Evolutionary conservation across 2,329 filamentous ascomycete genomes (phyloP).

Genomic region (Neofusicoccum kwambonambiense): DNA sequence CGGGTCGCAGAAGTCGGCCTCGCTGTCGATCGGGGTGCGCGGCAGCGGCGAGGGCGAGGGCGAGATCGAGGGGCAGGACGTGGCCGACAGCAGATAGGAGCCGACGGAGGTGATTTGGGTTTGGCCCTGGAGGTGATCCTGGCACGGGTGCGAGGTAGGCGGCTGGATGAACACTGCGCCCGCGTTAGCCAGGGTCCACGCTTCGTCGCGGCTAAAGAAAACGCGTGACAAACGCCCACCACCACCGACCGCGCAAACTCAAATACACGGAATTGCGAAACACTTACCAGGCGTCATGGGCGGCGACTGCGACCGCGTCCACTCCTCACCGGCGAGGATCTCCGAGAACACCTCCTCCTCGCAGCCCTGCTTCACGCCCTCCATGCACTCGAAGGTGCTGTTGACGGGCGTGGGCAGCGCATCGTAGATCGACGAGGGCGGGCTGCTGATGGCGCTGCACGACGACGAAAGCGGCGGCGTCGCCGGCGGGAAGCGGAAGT

Average conservation of each 20-base stretch:
- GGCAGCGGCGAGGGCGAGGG: constrained; percentile 82
- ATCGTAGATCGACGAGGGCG: constrained; percentile 70
- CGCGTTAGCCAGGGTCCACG: constrained; percentile 26
- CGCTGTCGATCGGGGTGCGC: constrained; percentile 65
- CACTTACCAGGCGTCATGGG: constrained; percentile 87
- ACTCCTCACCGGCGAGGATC: constrained; percentile 70
- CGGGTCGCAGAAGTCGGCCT: constrained; percentile 87
- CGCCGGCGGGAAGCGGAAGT: constrained; percentile 71
- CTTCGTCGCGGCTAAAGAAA: constrained; percentile 9
- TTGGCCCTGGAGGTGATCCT: constrained; percentile 38
- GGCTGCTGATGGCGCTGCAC: constrained; percentile 82
- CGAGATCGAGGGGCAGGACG: constrained; percentile 78
- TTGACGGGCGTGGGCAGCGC: constrained; percentile 80
- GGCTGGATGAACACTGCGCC: constrained; percentile 64
- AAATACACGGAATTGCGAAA: neutral
- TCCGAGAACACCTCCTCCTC: constrained; percentile 71
- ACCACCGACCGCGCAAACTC: neutral
- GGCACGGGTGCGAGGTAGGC: constrained; percentile 31
- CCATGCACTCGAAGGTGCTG: constrained; percentile 60
- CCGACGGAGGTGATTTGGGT: constrained; percentile 38
- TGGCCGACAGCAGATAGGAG: constrained; percentile 68
- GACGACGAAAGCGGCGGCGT: constrained; percentile 85
- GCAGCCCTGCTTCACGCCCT: constrained; percentile 55
- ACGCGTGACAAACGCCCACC: constrained; percentile 10
- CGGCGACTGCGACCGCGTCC: constrained; percentile 74